Conservation (phyloP, 2,329 filamentous ascomycete genomes). For the Rasamsonia emersonii region DNA sequence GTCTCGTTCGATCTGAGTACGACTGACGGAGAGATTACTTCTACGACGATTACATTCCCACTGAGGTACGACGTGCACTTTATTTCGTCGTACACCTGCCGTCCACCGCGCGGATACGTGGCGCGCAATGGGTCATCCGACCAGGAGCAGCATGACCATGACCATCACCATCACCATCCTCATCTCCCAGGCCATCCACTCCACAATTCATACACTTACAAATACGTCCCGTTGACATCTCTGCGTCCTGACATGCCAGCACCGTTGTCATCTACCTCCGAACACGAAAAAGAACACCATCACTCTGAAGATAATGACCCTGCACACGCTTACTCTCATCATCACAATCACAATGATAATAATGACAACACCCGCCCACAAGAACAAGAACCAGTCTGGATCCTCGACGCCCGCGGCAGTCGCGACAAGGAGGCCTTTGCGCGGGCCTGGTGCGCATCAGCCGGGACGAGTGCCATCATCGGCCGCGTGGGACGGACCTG, state of each 20-base stretch:
- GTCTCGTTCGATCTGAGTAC: conserved; percentile 18
- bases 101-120: conserved; percentile 31
- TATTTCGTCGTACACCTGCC: conserved; percentile 47
- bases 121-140: conserved; percentile 5
- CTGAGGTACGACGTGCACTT: conserved; percentile 46
- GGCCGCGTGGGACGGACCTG: conserved; percentile 31
- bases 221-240: conserved; percentile 20
- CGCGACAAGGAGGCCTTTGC: conserved; percentile 31
- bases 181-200: conserved; percentile 32
- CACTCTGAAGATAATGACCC: neutral
- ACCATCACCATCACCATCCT: conserved; percentile 12
- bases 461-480: conserved; percentile 34
- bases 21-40: conserved; percentile 3
- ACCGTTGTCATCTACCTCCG: conserved; percentile 7
- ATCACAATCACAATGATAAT: conserved; percentile 4
- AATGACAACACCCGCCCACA: conserved; percentile 1
- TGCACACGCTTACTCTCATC: conserved; percentile 2
- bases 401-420: conserved; percentile 28
- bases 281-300: neutral
- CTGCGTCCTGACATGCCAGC: conserved; percentile 13
- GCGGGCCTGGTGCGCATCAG: conserved; percentile 37
- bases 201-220: conserved; percentile 26
- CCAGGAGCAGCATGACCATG: conserved; percentile 1
- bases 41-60: conserved; percentile 24
- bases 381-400: conserved; percentile 16